Evolutionary conservation across 202 grass and related monocot species (phyloP), one percentile per base, ranked within the genome.

Genomic region (Digitaria exilis): DNA sequence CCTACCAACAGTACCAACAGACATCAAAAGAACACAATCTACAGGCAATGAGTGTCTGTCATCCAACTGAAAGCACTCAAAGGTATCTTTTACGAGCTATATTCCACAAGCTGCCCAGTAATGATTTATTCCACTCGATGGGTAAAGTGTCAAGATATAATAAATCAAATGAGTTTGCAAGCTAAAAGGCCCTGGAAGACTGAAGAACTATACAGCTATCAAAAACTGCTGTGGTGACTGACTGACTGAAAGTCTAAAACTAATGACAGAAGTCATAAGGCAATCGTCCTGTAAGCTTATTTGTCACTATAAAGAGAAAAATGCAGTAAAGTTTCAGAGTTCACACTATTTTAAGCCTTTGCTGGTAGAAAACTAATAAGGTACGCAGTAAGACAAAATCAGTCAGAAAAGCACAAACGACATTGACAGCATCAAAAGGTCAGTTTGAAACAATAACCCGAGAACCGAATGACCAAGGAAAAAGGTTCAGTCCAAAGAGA

Each of bases 351-450:
- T 62, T 72, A 16, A 83, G 17, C 44, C 22, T 63, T 19, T 78
- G 6, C 35, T 57, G 13, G 34, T 76, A 78, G 9, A 77, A 77
- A 32, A 45, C 19, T 35, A 48, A 46, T 15, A 35, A 49, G 15
- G 34, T 7, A 78, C 39, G 9, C 0, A 58, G 69, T 24, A 67
- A 5, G 5, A 77, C 28, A 64, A 83, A 25, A 42, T 30, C 7
- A 45, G 48, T 76, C 34, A 42, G 42, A 64, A 79, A 79, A 63
- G 54, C 2, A 7, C 7, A 29, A 72, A 48, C 7, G 71, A 79
- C 66, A 64, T 63, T 54, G 56, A 63, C 55, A 85, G 62, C 83
- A 64, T 16, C 31, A 71, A 85, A 72, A 63, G 24, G 44, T 71
- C 31, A 51, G 55, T 71, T 26, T 71, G 55, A 51, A 85, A 63